Conservation (phyloP, 2,329 filamentous ascomycete genomes). For the Sporothrix dimorphospora region DNA sequence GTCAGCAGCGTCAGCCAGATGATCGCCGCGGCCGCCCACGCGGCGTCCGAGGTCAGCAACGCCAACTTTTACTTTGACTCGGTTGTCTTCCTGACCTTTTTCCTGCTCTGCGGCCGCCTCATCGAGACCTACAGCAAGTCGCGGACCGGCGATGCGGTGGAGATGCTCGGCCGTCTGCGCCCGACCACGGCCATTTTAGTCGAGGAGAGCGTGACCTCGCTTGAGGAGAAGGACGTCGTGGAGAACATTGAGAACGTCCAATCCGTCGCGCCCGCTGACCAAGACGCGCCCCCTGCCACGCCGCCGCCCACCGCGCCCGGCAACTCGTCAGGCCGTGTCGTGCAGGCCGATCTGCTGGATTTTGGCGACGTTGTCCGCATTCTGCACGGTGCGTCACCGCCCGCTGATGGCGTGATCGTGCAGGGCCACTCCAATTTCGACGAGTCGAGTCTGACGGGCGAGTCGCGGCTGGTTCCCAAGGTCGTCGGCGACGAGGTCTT, state of each 20-base stretch:
- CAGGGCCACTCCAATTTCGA: constrained; percentile 72
- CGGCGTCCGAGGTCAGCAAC: constrained; percentile 47
- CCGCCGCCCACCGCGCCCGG: background rate
- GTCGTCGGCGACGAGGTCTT: constrained; percentile 64
- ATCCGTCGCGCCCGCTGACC: background rate
- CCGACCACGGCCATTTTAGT: constrained; percentile 77
- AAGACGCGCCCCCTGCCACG: background rate
- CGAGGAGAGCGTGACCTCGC: constrained; percentile 41
- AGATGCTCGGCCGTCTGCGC: constrained; percentile 74
- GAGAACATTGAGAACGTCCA: constrained; percentile 35
- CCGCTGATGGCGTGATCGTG: constrained; percentile 74
- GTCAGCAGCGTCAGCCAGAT: constrained; percentile 79
- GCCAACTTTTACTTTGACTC: constrained; percentile 83
- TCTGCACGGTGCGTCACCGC: constrained; percentile 78
- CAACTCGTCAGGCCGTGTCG: constrained; percentile 34
- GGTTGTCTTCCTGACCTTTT: constrained; percentile 88
- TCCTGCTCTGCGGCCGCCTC: constrained; percentile 73
- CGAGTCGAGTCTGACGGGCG: constrained; percentile 86
- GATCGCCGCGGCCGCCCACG: constrained; percentile 60
- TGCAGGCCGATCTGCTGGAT: constrained; percentile 72
- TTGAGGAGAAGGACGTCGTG: constrained; percentile 41
- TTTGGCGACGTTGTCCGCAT: constrained; percentile 75
- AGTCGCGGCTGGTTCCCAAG: constrained; percentile 71
- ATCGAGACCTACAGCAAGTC: constrained; percentile 91
- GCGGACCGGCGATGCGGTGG: constrained; percentile 83